Evolutionary conservation across 371 early-diverging fungal genomes (phyloP).

Genomic region (Syncephalastrum monosporum): DNA sequence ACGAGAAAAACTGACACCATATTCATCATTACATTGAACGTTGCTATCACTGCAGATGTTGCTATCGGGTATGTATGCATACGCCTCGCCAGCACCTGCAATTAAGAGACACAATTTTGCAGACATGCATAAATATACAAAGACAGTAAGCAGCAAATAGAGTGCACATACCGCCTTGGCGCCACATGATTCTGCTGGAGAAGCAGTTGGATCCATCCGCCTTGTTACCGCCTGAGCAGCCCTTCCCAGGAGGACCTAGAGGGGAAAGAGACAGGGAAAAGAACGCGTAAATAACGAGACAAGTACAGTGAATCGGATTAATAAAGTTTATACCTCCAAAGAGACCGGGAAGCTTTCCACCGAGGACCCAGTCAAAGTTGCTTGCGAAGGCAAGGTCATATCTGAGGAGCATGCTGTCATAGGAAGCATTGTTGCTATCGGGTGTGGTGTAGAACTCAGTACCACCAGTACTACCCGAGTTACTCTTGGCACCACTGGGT

Average conservation of each 20-base stretch:
- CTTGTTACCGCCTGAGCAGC: conserved; percentile 51
- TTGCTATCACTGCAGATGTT: conserved; percentile 29
- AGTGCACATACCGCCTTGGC: conserved; percentile 35
- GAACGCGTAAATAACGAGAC: background rate
- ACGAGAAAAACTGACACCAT: conserved; percentile 52
- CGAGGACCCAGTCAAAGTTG: conserved; percentile 55
- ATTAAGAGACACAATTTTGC: background rate
- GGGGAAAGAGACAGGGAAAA: background rate
- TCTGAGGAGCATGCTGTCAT: conserved; percentile 45
- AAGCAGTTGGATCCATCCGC: conserved; percentile 45
- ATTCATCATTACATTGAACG: conserved; percentile 45
- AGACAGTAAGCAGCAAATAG: background rate
- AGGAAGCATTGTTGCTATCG: conserved; percentile 24
- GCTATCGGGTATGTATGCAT: conserved; percentile 48
- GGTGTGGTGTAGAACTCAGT: conserved; percentile 49
- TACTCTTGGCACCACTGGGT: conserved; percentile 18
- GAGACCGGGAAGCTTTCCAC: conserved; percentile 57
- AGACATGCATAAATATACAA: background rate
- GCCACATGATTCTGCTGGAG: conserved; percentile 54
- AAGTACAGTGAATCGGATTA: conserved; percentile 1
- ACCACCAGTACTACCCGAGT: conserved; percentile 37
- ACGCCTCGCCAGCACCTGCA: conserved; percentile 35
- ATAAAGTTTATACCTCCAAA: conserved; percentile 34
- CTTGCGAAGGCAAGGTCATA: conserved; percentile 56
- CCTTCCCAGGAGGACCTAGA: conserved; percentile 32